Base-by-base conservation (phyloP, 1,284 basidiomycete genomes). In the Tremellales sp. region DNA sequence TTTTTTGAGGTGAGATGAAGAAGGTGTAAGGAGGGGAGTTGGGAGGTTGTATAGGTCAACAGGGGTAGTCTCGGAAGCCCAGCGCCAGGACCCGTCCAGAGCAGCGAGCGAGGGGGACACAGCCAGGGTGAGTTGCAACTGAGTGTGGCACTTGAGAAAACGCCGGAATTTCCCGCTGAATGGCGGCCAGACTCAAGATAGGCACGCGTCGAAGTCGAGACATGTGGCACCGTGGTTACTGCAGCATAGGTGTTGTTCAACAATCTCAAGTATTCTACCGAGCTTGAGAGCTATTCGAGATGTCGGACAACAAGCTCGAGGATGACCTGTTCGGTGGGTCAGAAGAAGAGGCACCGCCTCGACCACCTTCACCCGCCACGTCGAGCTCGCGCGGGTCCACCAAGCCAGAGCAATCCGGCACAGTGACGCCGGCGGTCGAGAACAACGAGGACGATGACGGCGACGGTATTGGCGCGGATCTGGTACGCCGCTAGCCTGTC, bases 261-360 rank as follows among this genome's bases (percentile, higher is more conserved):
- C n/a, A n/a, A n/a, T n/a, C n/a, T n/a, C n/a, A n/a, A n/a, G n/a
- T n/a, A n/a, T n/a, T n/a, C n/a, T n/a, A n/a, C n/a, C n/a, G n/a
- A n/a, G n/a, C n/a, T n/a, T n/a, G n/a, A n/a, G n/a, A n/a, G n/a
- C n/a, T n/a, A n/a, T n/a, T n/a, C 29, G 15, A 31, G 35, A 70
- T 70, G 68, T 64, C 66, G 21, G 61, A 67, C 48, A 45, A 51
- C 23, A 64, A 49, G 25, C 49, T 52, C 17, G 64, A 51, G 41
- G 62, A 67, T 53, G 68, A 70, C 46, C 62, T 72, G 17, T 70
- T 70, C 27, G 64, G 61, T 19, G 62, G 53, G 21, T 55, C 54
- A 19, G 54, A 60, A 19, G 52, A 21, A 21, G 37, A 23, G n/a
- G 41, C 43, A 17, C 25, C 22, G 23, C 40, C 36, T 10, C 35